Evolutionary conservation across 2,329 filamentous ascomycete species (phyloP), one percentile per base, ranked within the genome.

Genomic region (Rutstroemia sydowiana): DNA sequence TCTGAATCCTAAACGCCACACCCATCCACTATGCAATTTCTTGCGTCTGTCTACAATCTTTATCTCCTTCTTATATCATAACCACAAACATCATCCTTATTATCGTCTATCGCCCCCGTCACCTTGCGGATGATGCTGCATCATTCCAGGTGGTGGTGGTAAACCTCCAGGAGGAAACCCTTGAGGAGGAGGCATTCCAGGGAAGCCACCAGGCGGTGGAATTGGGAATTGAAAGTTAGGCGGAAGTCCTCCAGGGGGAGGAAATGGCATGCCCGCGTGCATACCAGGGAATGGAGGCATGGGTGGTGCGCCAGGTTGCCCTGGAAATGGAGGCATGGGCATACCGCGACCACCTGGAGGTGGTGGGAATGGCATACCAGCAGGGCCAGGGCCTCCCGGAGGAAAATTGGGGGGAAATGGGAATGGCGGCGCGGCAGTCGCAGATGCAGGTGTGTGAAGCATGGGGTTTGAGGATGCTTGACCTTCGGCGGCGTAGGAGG

Each of bases 401-500:
- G 16, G 18, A 21, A 43, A 42, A 5, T 47, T 21, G 11, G 52
- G n/a, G 39, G 45, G 32, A 31, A 31, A 31, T 59, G 77, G 74
- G 30, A 76, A 75, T 47, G 76, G 68, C 37, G 66, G 66, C 5
- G 45, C 36, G 9, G 41, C 34, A 70, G 83, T 83, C 65, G 83
- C 80, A 10, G 76, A 79, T 45, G 39, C 48, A 16, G 48, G 48
- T 1, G 44, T 45, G 34, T 52, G 49, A 8, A 92, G 81, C 82
- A 93, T 89, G 47, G 87, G 91, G 70, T 95, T 96, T 56, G 82
- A 82, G 65, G 84, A 82, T 58, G 85, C 83, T 70, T 96, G 90
- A 64, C 93, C 93, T 73, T 95, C 93, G 61, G 89, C 90, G 58
- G 88, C 88, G 73, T 98, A 97, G 36, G 91, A 95, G 40, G 84